phyloP scores from a whole-genome alignment of 331 rosid genomes.

The Saraca asoca region DNA sequence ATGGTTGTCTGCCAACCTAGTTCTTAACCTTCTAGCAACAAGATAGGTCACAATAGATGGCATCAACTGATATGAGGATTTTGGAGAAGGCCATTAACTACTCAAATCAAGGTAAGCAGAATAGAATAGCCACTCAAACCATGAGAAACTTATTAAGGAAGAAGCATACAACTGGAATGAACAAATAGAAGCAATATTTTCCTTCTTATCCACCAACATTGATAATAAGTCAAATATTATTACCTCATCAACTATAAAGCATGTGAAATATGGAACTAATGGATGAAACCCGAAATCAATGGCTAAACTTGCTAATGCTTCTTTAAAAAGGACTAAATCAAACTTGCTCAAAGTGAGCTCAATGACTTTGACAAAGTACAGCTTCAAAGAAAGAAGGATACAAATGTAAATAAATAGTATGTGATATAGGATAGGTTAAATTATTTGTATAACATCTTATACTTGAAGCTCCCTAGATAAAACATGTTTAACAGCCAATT shows the following conservation, averaged over 20 bases:
- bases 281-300: slow-evolving; percentile 91
- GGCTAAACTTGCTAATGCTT: slow-evolving; percentile 83
- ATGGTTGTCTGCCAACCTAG: slow-evolving; percentile 76
- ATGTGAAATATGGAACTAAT: slow-evolving; percentile 81
- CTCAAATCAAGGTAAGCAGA: slow-evolving; percentile 83
- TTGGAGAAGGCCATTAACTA: slow-evolving; percentile 74
- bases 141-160: slow-evolving; percentile 58
- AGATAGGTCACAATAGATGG: slow-evolving; percentile 93
- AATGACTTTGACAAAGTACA: slow-evolving; percentile 79
- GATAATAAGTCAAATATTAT: slow-evolving; percentile 19
- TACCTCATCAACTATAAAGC: slow-evolving; percentile 92
- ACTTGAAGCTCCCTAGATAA: slow-evolving; percentile 88
- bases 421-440: slow-evolving; percentile 29
- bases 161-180: slow-evolving; percentile 34
- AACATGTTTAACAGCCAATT: slow-evolving; percentile 74
- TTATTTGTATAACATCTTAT: slow-evolving; percentile 20
- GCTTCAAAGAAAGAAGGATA: slow-evolving; percentile 52
- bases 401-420: slow-evolving; percentile 32
- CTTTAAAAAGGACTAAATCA: slow-evolving; percentile 66
- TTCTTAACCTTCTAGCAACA: slow-evolving; percentile 85
- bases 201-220: slow-evolving; percentile 27
- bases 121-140: slow-evolving; percentile 58
- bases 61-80: slow-evolving; percentile 91
- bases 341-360: slow-evolving; percentile 63
- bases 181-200: slow-evolving; percentile 7